These are phyloP conservation scores for Syzygium aqueum DNA, from an alignment of 345 rosid species.

Conservation along the genomic window DNA sequence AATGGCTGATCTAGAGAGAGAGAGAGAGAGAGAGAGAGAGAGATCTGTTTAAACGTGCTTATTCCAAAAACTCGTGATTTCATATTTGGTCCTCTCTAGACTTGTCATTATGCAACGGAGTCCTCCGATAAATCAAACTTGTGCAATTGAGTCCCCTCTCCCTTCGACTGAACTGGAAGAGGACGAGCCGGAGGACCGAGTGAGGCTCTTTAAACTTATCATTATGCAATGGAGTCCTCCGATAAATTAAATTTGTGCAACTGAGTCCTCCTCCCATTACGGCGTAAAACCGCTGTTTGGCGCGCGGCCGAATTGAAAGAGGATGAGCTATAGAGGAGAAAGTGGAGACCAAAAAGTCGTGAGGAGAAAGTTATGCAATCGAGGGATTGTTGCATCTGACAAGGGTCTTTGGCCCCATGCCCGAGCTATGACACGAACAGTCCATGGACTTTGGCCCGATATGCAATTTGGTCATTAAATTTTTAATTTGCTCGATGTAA, in stretches of 20 bases:
- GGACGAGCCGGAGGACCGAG: background rate
- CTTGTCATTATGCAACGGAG: background rate
- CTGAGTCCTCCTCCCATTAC: background rate
- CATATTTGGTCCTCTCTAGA: background rate
- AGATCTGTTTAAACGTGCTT: background rate
- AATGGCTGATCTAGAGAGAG: background rate
- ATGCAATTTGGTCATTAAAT: too few species aligned
- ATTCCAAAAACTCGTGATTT: background rate
- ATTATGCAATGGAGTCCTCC: background rate
- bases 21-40: background rate
- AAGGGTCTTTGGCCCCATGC: background rate
- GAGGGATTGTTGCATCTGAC: fast-evolving
- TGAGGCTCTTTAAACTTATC: background rate
- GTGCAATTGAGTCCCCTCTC: background rate
- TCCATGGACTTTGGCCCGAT: too few species aligned
- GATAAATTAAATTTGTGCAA: background rate
- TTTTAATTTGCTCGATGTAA: too few species aligned
- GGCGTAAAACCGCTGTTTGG: background rate
- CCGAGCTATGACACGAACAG: background rate
- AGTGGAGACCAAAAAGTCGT: background rate
- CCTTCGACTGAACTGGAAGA: background rate
- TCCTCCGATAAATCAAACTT: background rate
- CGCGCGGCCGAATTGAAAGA: background rate
- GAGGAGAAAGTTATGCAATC: background rate
- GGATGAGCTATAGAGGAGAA: background rate